Base-by-base conservation (phyloP, 2,329 filamentous ascomycete species). In the Monosporascus sp. region DNA sequence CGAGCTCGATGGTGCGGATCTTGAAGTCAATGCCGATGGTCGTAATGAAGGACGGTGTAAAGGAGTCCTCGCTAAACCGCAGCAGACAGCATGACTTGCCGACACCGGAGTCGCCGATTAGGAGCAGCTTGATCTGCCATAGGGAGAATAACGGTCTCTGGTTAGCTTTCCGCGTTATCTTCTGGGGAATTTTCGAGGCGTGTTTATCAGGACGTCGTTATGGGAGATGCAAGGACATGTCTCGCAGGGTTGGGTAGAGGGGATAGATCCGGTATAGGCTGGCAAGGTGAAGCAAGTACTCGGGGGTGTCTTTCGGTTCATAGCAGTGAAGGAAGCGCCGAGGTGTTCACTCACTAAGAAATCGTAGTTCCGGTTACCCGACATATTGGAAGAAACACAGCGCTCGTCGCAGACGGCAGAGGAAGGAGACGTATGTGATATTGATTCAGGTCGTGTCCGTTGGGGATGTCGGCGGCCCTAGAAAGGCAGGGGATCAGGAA, bases 11-110 rank as follows among this genome's bases (percentile, higher is more conserved):
- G 61, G 94, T 99, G 63, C 94, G 85, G 72, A 99, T 99, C 83
- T 99, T 99, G 81, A 99, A 99, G 78, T 99, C 94, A 78, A 99
- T 97, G 64, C 94, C 94, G 75, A 99, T 99, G 59, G 94, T 99
- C 58, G 92, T 96, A 79, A 97, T 97, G 81, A 96, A 97, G 65
- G 91, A 96, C 44, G 92, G 92, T 51, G 92, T 97, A 78, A 96
- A 97, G 47, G 90, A 95, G 79, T 97, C 92, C 77, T 97, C 92
- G 75, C 91, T 96, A 80, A 97, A 97, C 65, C 92, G 90, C 70
- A 97, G 80, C 72, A 97, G 82, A 76, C 92, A 96, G 85, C 92
- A 97, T 63, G 92, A 97, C 78, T 97, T 97, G 73, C 92, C 92
- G 58, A 97, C 92, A 68, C 92, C 92, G 49, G 91, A 96, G 79